These are phyloP conservation scores for Colletotrichum orchidophilum DNA, from an alignment of 2,329 filamentous ascomycete genomes.

Conservation along the genomic window DNA sequence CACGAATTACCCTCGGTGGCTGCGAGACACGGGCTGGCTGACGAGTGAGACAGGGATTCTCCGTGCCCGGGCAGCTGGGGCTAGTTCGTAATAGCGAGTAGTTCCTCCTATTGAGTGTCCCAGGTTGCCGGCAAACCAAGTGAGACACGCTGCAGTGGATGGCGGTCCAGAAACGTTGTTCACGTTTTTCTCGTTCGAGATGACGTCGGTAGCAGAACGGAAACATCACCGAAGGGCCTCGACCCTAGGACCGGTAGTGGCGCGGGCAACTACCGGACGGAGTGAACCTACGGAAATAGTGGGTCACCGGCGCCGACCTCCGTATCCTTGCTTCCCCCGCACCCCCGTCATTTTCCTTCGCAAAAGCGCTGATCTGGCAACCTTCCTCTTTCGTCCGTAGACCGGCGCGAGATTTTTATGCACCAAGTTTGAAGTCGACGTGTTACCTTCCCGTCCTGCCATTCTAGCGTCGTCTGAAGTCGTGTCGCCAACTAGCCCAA, in stretches of 20 bases:
- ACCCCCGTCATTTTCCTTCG: not conserved
- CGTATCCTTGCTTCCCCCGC: not conserved
- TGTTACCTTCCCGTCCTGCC: not conserved
- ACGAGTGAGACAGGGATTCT: conserved; percentile 5
- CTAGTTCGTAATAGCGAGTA: not conserved
- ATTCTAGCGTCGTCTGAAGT: conserved; percentile 15
- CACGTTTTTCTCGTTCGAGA: not conserved
- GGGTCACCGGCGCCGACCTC: not conserved
- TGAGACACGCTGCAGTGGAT: not conserved
- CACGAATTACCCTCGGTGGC: conserved; percentile 2
- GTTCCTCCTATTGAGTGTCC: not conserved
- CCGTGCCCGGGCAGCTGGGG: not conserved
- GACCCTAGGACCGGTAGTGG: not conserved
- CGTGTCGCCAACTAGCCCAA: not conserved
- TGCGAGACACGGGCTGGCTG: conserved; percentile 23
- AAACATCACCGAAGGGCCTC: conserved; percentile 10
- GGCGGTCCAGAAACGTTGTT: not conserved
- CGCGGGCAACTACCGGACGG: not conserved
- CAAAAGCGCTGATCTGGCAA: not conserved
- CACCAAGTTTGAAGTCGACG: not conserved
- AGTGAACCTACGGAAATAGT: not conserved
- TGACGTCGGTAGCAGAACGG: conserved; percentile 4
- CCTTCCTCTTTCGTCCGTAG: conserved; percentile 19
- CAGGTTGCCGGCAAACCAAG: not conserved
- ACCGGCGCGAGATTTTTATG: not conserved